phyloP scores from a whole-genome alignment of 2,329 filamentous ascomycete genomes.

The Sporothrix sp. region DNA sequence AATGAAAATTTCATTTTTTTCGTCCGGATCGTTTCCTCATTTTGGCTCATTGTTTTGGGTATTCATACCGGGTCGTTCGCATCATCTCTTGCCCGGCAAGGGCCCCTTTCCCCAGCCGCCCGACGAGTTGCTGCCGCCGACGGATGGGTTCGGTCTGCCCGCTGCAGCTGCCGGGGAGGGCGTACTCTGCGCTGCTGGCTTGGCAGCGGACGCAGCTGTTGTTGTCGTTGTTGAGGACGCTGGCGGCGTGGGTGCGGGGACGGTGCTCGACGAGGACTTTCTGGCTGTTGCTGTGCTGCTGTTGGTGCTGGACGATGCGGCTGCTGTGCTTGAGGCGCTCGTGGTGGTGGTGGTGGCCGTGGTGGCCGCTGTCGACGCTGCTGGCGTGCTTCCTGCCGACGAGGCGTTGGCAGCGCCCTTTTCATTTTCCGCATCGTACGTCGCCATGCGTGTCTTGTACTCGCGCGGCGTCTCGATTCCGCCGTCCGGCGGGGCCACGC shows the following conservation, averaged over 20 bases:
- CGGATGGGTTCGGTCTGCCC: not conserved
- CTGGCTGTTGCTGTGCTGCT: not conserved
- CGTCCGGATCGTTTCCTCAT: slow-evolving; percentile 6
- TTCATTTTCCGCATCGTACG: slow-evolving; percentile 23
- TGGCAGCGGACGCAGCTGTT: not conserved
- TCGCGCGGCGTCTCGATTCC: slow-evolving; percentile 69
- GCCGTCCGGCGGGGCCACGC: slow-evolving; percentile 38
- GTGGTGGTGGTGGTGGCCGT: not conserved
- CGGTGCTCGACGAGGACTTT: not conserved
- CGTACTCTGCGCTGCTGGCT: not conserved
- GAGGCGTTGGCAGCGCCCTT: slow-evolving; percentile 7
- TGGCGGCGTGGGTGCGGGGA: not conserved
- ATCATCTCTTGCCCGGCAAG: not conserved
- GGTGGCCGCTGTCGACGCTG: not conserved
- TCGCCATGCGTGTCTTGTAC: slow-evolving; percentile 58
- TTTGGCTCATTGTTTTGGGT: not conserved
- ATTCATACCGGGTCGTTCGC: not conserved
- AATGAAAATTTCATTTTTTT: not conserved
- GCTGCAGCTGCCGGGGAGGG: not conserved
- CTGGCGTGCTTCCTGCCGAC: not conserved
- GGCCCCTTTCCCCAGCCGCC: slow-evolving; percentile 9
- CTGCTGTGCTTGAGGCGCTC: not conserved
- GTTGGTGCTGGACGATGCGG: not conserved
- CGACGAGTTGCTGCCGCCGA: not conserved
- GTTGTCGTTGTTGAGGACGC: not conserved